Percentiles rank a stretch among this genome's conserved stretches.
phyloP scores from a whole-genome alignment of 495 filamentous ascomycete genomes.

The Halenospora varia region DNA sequence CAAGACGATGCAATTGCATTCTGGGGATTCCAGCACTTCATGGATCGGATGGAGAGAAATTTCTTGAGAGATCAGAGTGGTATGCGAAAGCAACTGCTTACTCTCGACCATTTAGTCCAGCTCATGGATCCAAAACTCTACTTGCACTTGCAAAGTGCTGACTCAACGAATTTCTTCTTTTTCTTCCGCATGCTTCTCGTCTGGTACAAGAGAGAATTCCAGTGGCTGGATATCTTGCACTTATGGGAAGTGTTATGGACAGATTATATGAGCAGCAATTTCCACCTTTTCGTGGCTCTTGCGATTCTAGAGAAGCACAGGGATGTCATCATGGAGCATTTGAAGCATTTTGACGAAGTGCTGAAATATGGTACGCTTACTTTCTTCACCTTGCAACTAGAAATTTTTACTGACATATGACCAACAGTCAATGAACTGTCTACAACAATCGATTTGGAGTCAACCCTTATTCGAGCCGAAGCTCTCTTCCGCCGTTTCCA shows the following conservation, averaged over 20 bases:
- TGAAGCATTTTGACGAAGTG: slow-evolving; percentile 94
- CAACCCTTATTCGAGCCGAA: slow-evolving; percentile 82
- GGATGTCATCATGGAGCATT: slow-evolving; percentile 88
- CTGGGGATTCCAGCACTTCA: slow-evolving; percentile 94
- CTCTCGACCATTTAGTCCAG: slow-evolving; percentile 88
- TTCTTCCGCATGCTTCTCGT: slow-evolving; percentile 98
- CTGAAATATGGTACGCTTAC: slow-evolving; percentile 79
- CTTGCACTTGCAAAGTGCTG: slow-evolving; percentile 79
- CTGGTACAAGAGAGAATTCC: slow-evolving; percentile 97
- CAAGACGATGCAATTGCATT: slow-evolving; percentile 97
- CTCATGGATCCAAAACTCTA: slow-evolving; percentile 96
- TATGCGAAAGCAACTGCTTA: slow-evolving; percentile 87
- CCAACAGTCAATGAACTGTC: slow-evolving; percentile 85
- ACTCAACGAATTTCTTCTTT: slow-evolving; percentile 98
- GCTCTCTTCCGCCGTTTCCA: slow-evolving; percentile 84
- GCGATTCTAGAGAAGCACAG: slow-evolving; percentile 96
- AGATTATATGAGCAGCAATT: slow-evolving; percentile 79
- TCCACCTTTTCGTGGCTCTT: slow-evolving; percentile 91
- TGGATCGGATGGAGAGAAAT: slow-evolving; percentile 97
- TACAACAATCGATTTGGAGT: slow-evolving; percentile 83
- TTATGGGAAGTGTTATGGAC: slow-evolving; percentile 97
- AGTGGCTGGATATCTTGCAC: slow-evolving; percentile 78
- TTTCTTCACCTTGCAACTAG: slow-evolving; percentile 1
- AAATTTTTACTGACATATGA: slow-evolving; percentile 11
- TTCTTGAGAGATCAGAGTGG: slow-evolving; percentile 94